phyloP scores from a whole-genome alignment of 805 yeast species.

The Candida mattraensis region DNA sequence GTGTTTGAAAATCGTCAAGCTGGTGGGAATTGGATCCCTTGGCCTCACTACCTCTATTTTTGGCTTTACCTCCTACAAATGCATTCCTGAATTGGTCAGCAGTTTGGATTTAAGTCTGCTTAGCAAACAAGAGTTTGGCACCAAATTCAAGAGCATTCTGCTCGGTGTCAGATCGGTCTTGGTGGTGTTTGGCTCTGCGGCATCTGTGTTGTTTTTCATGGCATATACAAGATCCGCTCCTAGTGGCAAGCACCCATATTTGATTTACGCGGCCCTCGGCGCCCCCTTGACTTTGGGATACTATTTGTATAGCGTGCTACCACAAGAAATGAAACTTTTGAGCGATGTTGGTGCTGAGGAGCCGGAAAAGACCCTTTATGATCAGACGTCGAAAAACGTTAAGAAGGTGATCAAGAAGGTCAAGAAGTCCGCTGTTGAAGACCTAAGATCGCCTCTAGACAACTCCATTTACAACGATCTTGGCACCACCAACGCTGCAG shows the following conservation, averaged over 20 bases:
- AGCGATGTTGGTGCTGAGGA: constrained; percentile 10
- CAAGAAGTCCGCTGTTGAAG: constrained; percentile 20
- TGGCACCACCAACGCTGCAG: constrained; percentile 31
- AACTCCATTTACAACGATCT: constrained; percentile 46
- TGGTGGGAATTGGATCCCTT: constrained; percentile 63
- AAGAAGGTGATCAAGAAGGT: constrained; percentile 24
- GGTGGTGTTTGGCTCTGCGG: constrained; percentile 44
- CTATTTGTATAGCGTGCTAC: constrained; percentile 28
- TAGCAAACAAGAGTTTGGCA: constrained; percentile 15
- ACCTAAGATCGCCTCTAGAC: constrained; percentile 43
- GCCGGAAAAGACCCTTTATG: constrained; percentile 1
- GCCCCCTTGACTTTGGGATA: constrained; percentile 42
- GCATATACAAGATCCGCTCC: constrained; percentile 59
- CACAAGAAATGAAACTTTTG: constrained; percentile 30
- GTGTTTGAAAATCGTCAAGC: constrained; percentile 56
- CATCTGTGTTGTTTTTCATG: constrained; percentile 50
- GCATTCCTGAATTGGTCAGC: constrained; percentile 22
- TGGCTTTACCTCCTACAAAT: constrained; percentile 25
- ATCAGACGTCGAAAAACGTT: constrained; percentile 13
- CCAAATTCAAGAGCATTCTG: constrained; percentile 16
- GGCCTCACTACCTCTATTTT: constrained; percentile 63
- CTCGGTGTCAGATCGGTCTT: constrained; percentile 26
- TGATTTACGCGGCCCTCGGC: constrained; percentile 63
- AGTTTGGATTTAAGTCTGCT: constrained; percentile 11
- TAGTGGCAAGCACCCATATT: constrained; percentile 67